Conservation (phyloP, 2,329 filamentous ascomycete species). For the Aspergillus tubingensis region DNA sequence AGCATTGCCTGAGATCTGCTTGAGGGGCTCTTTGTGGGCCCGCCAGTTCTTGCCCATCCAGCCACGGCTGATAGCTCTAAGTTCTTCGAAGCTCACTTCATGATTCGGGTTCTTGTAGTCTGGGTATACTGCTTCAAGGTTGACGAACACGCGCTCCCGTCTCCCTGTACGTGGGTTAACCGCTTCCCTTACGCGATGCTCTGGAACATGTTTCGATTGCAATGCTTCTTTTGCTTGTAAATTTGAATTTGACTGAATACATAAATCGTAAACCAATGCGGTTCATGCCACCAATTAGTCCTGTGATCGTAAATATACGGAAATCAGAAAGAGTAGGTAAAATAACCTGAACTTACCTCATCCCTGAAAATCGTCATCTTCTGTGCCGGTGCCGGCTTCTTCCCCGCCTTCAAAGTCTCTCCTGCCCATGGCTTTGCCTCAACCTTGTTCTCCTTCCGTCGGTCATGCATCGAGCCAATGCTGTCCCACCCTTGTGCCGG, state of each 20-base stretch:
- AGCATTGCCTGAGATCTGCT: constrained; percentile 51
- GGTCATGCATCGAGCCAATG: constrained; percentile 80
- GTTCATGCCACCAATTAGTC: constrained; percentile 76
- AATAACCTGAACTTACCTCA: constrained; percentile 69
- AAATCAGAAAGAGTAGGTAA: constrained; percentile 42
- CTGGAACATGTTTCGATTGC: constrained; percentile 61
- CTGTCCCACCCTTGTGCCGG: constrained; percentile 81
- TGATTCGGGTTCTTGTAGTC: constrained; percentile 68
- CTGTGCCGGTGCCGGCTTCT: constrained; percentile 71
- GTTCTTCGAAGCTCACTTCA: constrained; percentile 88
- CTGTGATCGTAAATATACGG: constrained; percentile 86
- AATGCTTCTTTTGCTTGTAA: constrained; percentile 40
- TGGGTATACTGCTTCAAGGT: constrained; percentile 83
- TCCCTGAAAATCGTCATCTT: constrained; percentile 97
- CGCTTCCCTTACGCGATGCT: constrained; percentile 75
- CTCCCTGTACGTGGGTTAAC: constrained; percentile 80
- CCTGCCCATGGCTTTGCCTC: constrained; percentile 89
- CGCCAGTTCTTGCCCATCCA: constrained; percentile 60
- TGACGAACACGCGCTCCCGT: constrained; percentile 82
- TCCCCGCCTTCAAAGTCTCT: constrained; percentile 84
- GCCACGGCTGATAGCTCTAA: constrained; percentile 76
- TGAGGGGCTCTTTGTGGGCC: constrained; percentile 54
- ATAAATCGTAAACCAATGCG: constrained; percentile 47
- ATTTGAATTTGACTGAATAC: constrained; percentile 54
- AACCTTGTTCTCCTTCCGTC: constrained; percentile 90